Conservation (phyloP, 1,284 basidiomycete genomes). For the Microbotryum intermedium region DNA sequence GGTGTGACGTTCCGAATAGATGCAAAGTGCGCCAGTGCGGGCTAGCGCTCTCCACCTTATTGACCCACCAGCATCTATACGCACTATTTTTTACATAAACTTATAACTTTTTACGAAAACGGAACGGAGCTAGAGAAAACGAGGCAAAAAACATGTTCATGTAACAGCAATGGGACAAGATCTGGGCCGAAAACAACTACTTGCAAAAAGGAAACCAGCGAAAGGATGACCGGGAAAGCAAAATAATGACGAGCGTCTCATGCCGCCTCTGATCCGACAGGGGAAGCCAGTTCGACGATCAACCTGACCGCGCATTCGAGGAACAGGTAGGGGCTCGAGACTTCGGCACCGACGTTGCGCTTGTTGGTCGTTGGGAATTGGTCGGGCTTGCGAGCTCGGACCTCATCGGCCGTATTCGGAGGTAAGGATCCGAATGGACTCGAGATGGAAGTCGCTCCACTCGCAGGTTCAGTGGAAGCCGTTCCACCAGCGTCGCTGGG, state of each 20-base stretch:
- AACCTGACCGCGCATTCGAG: slow-evolving; percentile 79
- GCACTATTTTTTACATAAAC: no score
- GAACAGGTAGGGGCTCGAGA: slow-evolving; percentile 84
- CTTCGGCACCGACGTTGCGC: slow-evolving; percentile 39
- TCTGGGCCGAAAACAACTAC: not conserved
- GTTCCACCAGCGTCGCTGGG: not conserved
- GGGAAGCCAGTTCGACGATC: slow-evolving; percentile 45
- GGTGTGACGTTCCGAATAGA: no score
- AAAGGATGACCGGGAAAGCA: not conserved
- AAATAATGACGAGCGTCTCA: not conserved
- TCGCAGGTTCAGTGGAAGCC: not conserved
- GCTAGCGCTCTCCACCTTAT: no score
- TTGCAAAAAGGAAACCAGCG: no score
- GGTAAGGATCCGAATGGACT: not conserved
- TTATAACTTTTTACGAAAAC: no score
- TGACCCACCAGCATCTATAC: no score
- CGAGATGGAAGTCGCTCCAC: not conserved
- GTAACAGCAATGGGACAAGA: no score
- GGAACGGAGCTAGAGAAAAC: no score
- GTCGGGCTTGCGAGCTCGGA: slow-evolving; percentile 19
- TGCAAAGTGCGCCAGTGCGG: no score
- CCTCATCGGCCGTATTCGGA: slow-evolving; percentile 29
- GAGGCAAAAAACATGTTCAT: no score
- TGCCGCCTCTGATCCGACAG: slow-evolving; percentile 1
- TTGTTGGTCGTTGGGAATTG: slow-evolving; percentile 3